Conservation (phyloP, 192 early-diverging fungal species). For the Dispira simplex region DNA sequence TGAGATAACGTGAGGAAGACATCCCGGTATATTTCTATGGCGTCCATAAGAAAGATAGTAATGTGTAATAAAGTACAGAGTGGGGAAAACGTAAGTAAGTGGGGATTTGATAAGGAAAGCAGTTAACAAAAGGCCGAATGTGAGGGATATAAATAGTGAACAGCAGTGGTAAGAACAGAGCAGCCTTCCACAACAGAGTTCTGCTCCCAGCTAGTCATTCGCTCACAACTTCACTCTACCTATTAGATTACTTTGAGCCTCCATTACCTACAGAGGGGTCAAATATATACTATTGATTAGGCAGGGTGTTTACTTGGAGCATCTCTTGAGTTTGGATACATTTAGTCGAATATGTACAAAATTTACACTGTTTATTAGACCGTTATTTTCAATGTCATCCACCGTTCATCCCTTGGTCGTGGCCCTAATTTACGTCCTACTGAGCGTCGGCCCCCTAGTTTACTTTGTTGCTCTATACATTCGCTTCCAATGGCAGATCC, state of each 20-base stretch:
- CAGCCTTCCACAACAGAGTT: no score
- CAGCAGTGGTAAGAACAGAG: background rate
- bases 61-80: background rate
- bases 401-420: background rate
- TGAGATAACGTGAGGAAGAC: constrained; percentile 7
- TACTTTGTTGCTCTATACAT: background rate
- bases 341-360: no score
- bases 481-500: background rate
- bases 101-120: background rate
- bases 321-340: no score
- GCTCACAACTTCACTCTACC: no score
- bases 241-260: no score
- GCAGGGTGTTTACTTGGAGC: no score
- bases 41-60: background rate
- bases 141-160: background rate
- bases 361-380: no score
- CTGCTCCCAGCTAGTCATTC: no score
- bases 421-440: background rate
- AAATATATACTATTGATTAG: no score
- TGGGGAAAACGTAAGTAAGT: background rate
- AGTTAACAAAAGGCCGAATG: background rate
- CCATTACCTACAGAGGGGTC: no score
- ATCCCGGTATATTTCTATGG: background rate
- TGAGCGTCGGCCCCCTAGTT: background rate
- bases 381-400: no score